Evolutionary conservation across 768 basidiomycete species (phyloP), one percentile per base, ranked within the genome.

Genomic region (Boletus subcaerulescens): DNA sequence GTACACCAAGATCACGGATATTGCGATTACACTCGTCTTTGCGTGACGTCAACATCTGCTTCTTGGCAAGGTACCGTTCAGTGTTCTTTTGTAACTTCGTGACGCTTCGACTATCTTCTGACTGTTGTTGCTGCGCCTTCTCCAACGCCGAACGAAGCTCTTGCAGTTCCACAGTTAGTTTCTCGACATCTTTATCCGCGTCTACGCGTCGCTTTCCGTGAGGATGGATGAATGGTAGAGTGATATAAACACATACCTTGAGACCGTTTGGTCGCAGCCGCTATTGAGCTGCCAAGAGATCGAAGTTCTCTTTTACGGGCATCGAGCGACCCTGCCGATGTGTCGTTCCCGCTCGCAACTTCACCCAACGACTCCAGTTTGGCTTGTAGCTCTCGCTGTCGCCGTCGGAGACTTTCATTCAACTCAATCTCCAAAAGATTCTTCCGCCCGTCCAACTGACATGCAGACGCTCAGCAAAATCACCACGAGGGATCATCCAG

Each of bases 1-100:
- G 73, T 0, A 98, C 94, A 35, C 97, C 97, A 13, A 99, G 81
- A 64, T 98, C 97, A 46, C 97, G 86, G 59, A 98, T 97, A 69
- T 89, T 94, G 63, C 93, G 83, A 67, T 91, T 96, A 67, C 93
- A 95, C 64, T 98, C 96, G 54, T 98, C 96, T 68, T 92, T 93
- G 44, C 94, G 84, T 38, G 80, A 80, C 20, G 81, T 62, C 14
- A 98, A 77, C 77, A 97, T 89, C 68, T 93, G 90, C 39, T 88
- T 82, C 72, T 98, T 98, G 24, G 93, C 87, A 9, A 96, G 80
- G 70, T 95, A 97, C 18, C 96, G 84, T 66, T 99, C 97, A 0
- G 93, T 92, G 57, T 86, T 91, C 79, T 98, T 98, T 69, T 98
- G 94, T 60, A 95, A 87, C 54, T 86, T 84, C n/a, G 89, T 84